Base-by-base conservation (phyloP, 2,329 filamentous ascomycete species). In the Fonsecaea monophora region DNA sequence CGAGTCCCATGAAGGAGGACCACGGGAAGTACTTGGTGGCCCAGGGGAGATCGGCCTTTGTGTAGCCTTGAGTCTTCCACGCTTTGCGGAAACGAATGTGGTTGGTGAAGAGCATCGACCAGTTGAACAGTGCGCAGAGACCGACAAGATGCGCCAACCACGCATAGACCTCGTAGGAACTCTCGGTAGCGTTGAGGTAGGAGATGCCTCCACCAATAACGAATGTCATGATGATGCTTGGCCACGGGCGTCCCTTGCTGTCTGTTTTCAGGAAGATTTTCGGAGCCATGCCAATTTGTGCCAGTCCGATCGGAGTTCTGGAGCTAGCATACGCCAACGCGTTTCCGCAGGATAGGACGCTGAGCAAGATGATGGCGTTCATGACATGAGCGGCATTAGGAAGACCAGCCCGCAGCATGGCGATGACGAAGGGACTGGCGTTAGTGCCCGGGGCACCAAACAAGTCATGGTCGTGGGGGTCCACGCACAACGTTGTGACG, bases 341-440 rank as follows among this genome's bases (percentile, higher is more conserved):
- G 70, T 91, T 92, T 0, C 86, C 88, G 0, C 89, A 84, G 0
- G 89, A 91, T 77, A 86, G 89, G 0, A 89, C 90, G 0, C 88
- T 90, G 0, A 87, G 90, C 66, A 93, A 83, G 70, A 94, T 88
- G 21, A 91, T 83, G 42, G 89, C 90, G 76, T 94, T 94, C 77
- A 93, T 88, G 64, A 93, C 85, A 15, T 86, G 87, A 0, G 89
- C 87, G 1, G 93, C 83, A 2, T 84, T 87, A 2, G 81, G 81
- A 60, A 93, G 88, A 0, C 88, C 87, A 1, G 90, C 90, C 35
- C 87, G 84, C 12, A 85, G 84, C 53, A 89, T 88, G 18, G 89
- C 90, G 67, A 93, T 90, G 70, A 93, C 90, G 73, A 89, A 83
- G 0, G 82, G 82, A 7, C 78, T 81, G 6, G 80, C 79, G 54